Evolutionary conservation across 2,329 filamentous ascomycete species (phyloP).

Genomic region (Pyrenophora graminea): DNA sequence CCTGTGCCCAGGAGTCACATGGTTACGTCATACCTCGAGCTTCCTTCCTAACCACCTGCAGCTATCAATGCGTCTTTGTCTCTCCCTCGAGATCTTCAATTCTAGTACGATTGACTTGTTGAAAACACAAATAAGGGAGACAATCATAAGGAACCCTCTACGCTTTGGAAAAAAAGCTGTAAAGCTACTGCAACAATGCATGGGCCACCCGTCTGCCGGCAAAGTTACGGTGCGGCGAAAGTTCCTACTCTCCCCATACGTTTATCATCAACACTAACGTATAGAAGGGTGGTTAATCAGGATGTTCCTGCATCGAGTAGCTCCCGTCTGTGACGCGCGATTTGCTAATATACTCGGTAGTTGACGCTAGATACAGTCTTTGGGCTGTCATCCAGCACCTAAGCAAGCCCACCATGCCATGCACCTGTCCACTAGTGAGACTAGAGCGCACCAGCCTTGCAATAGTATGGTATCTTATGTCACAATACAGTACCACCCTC

Average conservation of each 20-base stretch:
- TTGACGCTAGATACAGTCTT: not conserved
- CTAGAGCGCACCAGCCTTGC: not conserved
- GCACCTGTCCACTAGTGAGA: not conserved
- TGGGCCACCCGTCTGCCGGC: not conserved
- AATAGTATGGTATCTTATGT: not conserved
- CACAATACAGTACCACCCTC: not conserved
- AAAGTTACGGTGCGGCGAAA: not conserved
- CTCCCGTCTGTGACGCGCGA: not conserved
- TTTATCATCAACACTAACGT: not conserved
- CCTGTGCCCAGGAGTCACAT: not conserved
- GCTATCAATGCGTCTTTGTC: too few species aligned
- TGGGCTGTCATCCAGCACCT: not conserved
- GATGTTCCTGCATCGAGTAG: slow-evolving; percentile 5
- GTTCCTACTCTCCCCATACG: not conserved
- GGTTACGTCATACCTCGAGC: too few species aligned
- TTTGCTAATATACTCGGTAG: not conserved
- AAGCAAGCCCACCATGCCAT: slow-evolving; percentile 3
- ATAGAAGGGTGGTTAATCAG: not conserved
- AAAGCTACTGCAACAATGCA: not conserved
- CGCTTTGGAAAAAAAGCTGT: too few species aligned
- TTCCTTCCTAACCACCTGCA: too few species aligned
- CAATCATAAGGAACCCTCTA: too few species aligned
- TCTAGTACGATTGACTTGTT: not conserved
- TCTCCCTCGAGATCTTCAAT: too few species aligned
- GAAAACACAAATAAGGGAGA: too few species aligned